Percentiles rank a stretch among this genome's conserved stretches.
phyloP scores from a whole-genome alignment of 208 protist genomes.

The Trypanosomatidae sp. region DNA sequence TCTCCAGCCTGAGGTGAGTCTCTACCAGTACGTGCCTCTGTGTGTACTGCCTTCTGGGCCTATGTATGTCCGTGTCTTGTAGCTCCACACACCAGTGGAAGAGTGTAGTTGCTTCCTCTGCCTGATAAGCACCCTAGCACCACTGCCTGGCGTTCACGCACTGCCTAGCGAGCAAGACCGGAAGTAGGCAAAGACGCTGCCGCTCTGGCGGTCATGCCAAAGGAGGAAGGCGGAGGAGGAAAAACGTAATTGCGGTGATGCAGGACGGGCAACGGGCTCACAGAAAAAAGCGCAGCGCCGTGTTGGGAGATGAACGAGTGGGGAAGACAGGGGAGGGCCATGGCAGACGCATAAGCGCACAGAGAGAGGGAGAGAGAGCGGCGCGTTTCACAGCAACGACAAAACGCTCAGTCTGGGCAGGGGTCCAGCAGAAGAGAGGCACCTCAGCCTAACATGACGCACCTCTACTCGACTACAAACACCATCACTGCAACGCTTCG shows the following conservation, averaged over 20 bases:
- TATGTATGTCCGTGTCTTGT: slow-evolving; percentile 2
- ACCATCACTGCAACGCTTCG: neutral
- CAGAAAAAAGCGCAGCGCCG: neutral
- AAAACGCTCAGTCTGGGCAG: neutral
- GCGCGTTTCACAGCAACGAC: neutral
- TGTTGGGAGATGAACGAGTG: neutral
- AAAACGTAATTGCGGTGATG: neutral
- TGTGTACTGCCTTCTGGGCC: neutral
- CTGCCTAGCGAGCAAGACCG: neutral
- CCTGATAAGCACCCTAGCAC: neutral
- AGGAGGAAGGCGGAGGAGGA: neutral
- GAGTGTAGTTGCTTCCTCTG: neutral
- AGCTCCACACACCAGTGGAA: neutral
- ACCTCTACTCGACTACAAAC: neutral
- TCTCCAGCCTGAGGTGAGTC: neutral
- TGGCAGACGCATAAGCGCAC: neutral
- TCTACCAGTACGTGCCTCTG: neutral
- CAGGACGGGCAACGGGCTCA: neutral
- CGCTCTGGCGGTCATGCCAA: neutral
- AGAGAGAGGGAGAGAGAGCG: neutral
- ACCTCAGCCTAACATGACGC: neutral
- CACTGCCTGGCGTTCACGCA: neutral
- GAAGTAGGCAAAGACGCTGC: neutral
- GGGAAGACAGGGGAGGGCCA: neutral
- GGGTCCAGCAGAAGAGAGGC: neutral